phyloP scores from a whole-genome alignment of 2,329 filamentous ascomycete genomes.

The Harringtonia aguacate region DNA sequence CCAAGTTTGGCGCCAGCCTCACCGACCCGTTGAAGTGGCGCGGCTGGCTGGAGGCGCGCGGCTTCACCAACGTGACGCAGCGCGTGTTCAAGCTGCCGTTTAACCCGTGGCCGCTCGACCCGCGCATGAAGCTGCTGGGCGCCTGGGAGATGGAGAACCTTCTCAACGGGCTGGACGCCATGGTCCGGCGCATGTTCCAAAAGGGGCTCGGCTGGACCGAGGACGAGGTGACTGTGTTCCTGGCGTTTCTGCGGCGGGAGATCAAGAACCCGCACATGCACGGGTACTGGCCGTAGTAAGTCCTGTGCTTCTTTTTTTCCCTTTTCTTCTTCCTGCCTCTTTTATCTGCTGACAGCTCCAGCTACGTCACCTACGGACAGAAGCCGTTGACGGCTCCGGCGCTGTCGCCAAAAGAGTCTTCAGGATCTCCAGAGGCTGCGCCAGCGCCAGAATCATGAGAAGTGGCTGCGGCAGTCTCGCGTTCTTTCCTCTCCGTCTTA shows the following conservation, averaged over 20 bases:
- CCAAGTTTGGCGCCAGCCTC: constrained; percentile 8
- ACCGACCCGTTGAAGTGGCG: constrained; percentile 11
- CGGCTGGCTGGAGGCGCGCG: constrained; percentile 11
- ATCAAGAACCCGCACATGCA: constrained; percentile 12
- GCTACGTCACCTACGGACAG: neutral
- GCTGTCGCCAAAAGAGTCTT: too few relatives aligned
- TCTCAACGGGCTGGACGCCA: constrained; percentile 10
- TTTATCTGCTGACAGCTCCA: neutral
- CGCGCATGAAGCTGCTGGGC: constrained; percentile 15
- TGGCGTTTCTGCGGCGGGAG: constrained; percentile 11
- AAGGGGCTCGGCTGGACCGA: constrained; percentile 9
- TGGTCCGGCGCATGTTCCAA: constrained; percentile 11
- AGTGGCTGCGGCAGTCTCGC: too few relatives aligned
- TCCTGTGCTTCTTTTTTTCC: too few relatives aligned
- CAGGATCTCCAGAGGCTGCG: neutral
- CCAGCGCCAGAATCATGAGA: too few relatives aligned
- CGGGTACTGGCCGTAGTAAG: constrained; percentile 14
- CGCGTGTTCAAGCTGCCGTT: constrained; percentile 8
- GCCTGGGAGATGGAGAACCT: constrained; percentile 10
- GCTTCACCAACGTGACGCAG: constrained; percentile 13
- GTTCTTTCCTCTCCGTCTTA: too few relatives aligned
- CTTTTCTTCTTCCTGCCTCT: constrained; percentile 13
- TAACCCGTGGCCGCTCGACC: constrained; percentile 14
- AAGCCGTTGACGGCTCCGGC: neutral
- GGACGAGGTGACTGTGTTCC: constrained; percentile 12